Conservation (phyloP, 176 grass and related monocot genomes). For the Musa troglodytarum region DNA sequence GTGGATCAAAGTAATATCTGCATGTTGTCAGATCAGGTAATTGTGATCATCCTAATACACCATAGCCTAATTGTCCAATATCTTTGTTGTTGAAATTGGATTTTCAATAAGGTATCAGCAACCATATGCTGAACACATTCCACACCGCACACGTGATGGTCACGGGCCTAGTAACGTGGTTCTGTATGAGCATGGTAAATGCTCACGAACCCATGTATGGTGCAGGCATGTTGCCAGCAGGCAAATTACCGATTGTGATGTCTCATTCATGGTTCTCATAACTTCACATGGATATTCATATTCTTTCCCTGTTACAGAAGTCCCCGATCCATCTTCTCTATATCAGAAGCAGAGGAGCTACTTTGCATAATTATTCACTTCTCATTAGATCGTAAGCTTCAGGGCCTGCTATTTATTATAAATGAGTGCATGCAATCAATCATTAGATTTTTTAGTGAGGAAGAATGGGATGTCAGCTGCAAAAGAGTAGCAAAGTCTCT, state of each 20-base stretch:
- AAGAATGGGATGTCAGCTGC: slow-evolving; percentile 65
- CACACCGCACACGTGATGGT: not conserved
- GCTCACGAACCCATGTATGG: not conserved
- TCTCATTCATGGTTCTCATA: not conserved
- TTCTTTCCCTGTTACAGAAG: slow-evolving; percentile 48
- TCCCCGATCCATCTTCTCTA: slow-evolving; percentile 42
- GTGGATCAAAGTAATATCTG: slow-evolving; percentile 67
- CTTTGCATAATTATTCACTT: slow-evolving; percentile 58
- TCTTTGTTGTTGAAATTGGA: not conserved
- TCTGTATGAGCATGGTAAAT: no score
- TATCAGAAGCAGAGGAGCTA: slow-evolving; percentile 60
- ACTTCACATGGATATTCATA: not conserved
- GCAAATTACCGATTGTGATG: not conserved
- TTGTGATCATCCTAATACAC: not conserved
- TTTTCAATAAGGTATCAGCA: not conserved
- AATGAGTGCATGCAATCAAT: slow-evolving; percentile 60
- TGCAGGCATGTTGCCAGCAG: not conserved
- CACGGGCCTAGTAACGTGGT: not conserved
- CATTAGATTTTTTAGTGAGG: slow-evolving; percentile 41
- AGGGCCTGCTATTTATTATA: slow-evolving; percentile 48
- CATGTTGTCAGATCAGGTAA: slow-evolving; percentile 88
- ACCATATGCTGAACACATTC: not conserved
- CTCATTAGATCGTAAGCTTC: slow-evolving; percentile 56
- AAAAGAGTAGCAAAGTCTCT: slow-evolving; percentile 46
- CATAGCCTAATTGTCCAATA: not conserved